phyloP scores from a whole-genome alignment of 352 stramenopile genomes.

The Pythium apleroticum region DNA sequence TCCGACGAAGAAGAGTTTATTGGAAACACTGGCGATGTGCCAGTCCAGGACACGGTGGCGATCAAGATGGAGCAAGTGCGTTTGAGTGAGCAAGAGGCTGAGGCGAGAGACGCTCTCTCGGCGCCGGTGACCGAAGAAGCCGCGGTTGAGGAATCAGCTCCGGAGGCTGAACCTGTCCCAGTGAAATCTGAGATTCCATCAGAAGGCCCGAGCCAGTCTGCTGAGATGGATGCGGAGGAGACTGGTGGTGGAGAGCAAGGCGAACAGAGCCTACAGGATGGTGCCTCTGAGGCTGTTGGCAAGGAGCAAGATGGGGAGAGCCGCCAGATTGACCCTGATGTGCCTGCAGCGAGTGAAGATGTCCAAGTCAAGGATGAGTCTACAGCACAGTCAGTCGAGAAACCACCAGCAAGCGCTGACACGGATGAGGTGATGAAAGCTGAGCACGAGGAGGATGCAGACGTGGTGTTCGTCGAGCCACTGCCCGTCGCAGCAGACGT shows the following conservation, averaged over 20 bases:
- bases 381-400: background rate
- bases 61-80: slow-evolving; percentile 29
- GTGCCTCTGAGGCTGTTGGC: background rate
- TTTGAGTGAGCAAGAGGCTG: background rate
- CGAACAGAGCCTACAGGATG: too few species aligned
- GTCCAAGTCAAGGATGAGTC: background rate
- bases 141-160: background rate
- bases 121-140: background rate
- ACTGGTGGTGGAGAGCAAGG: too few species aligned
- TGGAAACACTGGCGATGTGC: background rate
- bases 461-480: background rate
- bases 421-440: background rate
- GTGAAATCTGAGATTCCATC: background rate
- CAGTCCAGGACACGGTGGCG: slow-evolving; percentile 2
- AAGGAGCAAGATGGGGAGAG: background rate
- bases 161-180: background rate
- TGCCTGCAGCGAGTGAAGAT: background rate
- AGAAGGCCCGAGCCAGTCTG: background rate
- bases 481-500: background rate
- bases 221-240: background rate
- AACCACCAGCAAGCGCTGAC: background rate
- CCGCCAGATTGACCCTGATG: background rate
- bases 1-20: slow-evolving; percentile 16
- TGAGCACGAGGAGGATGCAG: background rate
- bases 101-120: background rate